Evolutionary conservation across 805 yeast species (phyloP).

Genomic region (Cyberlindnera euphorbiae): DNA sequence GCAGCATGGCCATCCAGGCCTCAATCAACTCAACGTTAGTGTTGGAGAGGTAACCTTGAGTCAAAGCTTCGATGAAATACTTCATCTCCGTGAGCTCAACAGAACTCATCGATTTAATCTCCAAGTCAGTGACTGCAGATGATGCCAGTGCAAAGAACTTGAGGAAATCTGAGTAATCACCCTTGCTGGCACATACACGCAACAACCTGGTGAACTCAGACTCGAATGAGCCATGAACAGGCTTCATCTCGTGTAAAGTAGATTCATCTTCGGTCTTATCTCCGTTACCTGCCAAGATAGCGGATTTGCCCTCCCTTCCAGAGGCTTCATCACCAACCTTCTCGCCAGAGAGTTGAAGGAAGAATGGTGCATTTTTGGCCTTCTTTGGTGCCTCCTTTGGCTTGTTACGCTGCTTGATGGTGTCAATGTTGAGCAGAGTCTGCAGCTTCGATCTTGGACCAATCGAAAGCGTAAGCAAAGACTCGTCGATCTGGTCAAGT

Average conservation of each 20-base stretch:
- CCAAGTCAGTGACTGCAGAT: slow-evolving; percentile 80
- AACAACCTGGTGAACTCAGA: slow-evolving; percentile 65
- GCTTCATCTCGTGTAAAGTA: slow-evolving; percentile 21
- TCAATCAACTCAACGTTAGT: slow-evolving; percentile 71
- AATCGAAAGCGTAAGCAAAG: slow-evolving; percentile 66
- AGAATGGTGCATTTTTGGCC: slow-evolving; percentile 78
- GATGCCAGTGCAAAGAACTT: slow-evolving; percentile 52
- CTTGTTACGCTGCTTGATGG: slow-evolving; percentile 80
- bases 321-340: slow-evolving; percentile 68
- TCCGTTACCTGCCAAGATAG: slow-evolving; percentile 12
- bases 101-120: slow-evolving; percentile 71
- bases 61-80: slow-evolving; percentile 62
- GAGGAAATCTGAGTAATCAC: slow-evolving; percentile 48
- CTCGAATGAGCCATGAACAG: slow-evolving; percentile 50
- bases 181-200: slow-evolving; percentile 40
- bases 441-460: slow-evolving; percentile 76
- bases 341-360: slow-evolving; percentile 62
- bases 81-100: slow-evolving; percentile 58
- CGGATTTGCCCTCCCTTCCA: slow-evolving; percentile 32
- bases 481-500: slow-evolving; percentile 55
- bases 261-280: slow-evolving; percentile 8
- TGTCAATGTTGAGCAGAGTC: slow-evolving; percentile 76
- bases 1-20: slow-evolving; percentile 71
- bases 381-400: slow-evolving; percentile 86
- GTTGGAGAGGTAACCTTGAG: slow-evolving; percentile 51